Evolutionary conservation across 169 alveolate species (phyloP).

Genomic region (Amoebophrya sp.): DNA sequence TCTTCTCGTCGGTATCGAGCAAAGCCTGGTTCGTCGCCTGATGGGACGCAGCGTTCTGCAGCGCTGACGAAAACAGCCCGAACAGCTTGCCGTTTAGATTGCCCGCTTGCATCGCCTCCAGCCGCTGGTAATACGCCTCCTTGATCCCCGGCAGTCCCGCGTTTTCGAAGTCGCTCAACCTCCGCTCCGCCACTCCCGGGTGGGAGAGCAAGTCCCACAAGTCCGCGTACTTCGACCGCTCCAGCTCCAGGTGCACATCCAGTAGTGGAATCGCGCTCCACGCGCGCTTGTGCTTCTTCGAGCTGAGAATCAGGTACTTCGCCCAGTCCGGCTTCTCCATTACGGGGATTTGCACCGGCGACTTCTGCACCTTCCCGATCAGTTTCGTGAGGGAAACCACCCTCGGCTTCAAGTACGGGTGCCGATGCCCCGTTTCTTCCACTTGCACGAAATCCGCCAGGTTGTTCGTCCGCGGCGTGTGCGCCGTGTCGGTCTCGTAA

Average conservation of each 20-base stretch:
- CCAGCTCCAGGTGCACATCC: neutral
- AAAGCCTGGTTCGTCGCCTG: too few species aligned
- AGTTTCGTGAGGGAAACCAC: neutral
- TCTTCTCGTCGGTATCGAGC: too few species aligned
- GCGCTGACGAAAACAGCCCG: too few species aligned
- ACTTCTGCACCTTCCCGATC: neutral
- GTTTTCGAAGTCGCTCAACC: neutral
- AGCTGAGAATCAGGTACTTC: neutral
- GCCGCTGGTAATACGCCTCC: neutral
- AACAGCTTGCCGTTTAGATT: too few species aligned
- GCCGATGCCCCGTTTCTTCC: neutral
- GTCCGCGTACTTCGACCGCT: neutral
- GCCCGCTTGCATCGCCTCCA: too few species aligned
- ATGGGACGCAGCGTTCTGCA: too few species aligned
- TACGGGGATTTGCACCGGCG: neutral
- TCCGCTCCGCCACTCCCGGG: neutral
- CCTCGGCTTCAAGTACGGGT: neutral
- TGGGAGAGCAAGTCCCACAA: neutral
- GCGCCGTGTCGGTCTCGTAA: too few species aligned
- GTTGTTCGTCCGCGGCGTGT: too few species aligned
- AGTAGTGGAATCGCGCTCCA: neutral
- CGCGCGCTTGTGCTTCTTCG: neutral
- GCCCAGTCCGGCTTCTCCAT: neutral
- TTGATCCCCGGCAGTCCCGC: neutral
- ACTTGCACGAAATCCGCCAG: too few species aligned